Conservation (phyloP, 1,139 yeast species). For the Eremothecium coryli region DNA sequence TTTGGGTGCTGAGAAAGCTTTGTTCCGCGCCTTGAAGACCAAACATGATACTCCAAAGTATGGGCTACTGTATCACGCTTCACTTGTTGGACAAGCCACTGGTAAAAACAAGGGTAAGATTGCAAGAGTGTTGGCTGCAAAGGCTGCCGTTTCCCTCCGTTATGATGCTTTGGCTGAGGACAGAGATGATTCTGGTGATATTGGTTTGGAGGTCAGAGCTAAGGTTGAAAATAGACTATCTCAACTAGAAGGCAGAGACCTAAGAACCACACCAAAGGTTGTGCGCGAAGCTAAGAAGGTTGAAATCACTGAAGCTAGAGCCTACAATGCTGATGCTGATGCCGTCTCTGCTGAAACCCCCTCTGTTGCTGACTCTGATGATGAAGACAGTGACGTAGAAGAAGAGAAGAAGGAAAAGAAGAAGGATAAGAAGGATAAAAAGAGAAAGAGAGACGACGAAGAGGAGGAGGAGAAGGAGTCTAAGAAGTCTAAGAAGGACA, state of each 20-base stretch:
- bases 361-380: slow-evolving; percentile 42
- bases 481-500: slow-evolving; percentile 36
- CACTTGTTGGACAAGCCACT: slow-evolving; percentile 93
- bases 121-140: slow-evolving; percentile 97
- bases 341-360: slow-evolving; percentile 41
- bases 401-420: slow-evolving; percentile 28
- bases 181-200: slow-evolving; percentile 87
- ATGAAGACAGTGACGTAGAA: slow-evolving; percentile 39
- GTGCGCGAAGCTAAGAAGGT: slow-evolving; percentile 73
- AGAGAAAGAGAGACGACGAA: slow-evolving; percentile 32
- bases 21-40: slow-evolving; percentile 96
- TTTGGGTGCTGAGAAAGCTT: slow-evolving; percentile 98
- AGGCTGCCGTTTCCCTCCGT: slow-evolving; percentile 93
- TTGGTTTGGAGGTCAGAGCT: slow-evolving; percentile 85
- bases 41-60: slow-evolving; percentile 98
- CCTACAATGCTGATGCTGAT: slow-evolving; percentile 93
- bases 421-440: slow-evolving; percentile 35
- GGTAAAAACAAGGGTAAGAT: slow-evolving; percentile 98
- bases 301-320: slow-evolving; percentile 72
- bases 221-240: slow-evolving; percentile 93
- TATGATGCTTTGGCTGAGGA: slow-evolving; percentile 97
- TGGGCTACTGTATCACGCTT: slow-evolving; percentile 94
- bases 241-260: slow-evolving; percentile 89
- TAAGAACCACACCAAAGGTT: slow-evolving; percentile 72
- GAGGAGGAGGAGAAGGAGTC: slow-evolving; percentile 34